Evolutionary conservation across 768 basidiomycete species (phyloP).

Genomic region (Solioccasus polychromus): DNA sequence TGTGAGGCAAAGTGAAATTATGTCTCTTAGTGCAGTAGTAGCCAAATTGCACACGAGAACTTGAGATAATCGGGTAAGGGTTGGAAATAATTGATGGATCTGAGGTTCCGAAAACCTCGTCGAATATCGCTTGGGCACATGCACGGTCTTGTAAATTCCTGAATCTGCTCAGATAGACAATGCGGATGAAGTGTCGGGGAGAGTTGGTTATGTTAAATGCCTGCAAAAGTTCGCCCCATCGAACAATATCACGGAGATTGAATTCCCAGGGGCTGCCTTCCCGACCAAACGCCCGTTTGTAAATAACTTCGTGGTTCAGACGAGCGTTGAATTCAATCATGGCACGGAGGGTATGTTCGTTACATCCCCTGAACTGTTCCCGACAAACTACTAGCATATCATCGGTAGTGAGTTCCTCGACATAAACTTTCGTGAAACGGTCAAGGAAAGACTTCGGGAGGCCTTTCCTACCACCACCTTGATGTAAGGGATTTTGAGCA

Average conservation of each 20-base stretch:
- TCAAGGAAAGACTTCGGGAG: conserved; percentile 97
- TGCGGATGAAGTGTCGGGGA: conserved; percentile 63
- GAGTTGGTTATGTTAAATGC: conserved; percentile 33
- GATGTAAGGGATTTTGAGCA: conserved; percentile 93
- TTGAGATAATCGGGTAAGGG: conserved; percentile 34
- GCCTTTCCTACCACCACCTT: conserved; percentile 97
- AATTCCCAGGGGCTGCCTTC: conserved; percentile 96
- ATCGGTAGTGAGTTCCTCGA: conserved; percentile 74
- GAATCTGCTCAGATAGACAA: conserved; percentile 85
- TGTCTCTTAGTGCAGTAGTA: conserved; percentile 43
- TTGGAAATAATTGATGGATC: conserved; percentile 40
- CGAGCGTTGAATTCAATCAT: conserved; percentile 85
- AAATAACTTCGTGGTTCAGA: conserved; percentile 64
- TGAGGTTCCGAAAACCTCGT: conserved; percentile 43
- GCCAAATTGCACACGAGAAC: conserved; percentile 62
- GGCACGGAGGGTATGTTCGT: conserved; percentile 48
- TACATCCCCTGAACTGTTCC: conserved; percentile 64
- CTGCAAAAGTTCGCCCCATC: conserved; percentile 71
- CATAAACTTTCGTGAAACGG: conserved; percentile 96
- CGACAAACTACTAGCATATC: conserved; percentile 81
- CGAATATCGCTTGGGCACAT: conserved; percentile 51
- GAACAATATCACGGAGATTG: conserved; percentile 90
- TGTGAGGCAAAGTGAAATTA: conserved; percentile 32
- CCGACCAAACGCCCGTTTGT: conserved; percentile 64
- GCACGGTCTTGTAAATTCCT: conserved; percentile 66